Evolutionary conservation across 768 basidiomycete genomes (phyloP).

Genomic region (Lentinula lateritia): DNA sequence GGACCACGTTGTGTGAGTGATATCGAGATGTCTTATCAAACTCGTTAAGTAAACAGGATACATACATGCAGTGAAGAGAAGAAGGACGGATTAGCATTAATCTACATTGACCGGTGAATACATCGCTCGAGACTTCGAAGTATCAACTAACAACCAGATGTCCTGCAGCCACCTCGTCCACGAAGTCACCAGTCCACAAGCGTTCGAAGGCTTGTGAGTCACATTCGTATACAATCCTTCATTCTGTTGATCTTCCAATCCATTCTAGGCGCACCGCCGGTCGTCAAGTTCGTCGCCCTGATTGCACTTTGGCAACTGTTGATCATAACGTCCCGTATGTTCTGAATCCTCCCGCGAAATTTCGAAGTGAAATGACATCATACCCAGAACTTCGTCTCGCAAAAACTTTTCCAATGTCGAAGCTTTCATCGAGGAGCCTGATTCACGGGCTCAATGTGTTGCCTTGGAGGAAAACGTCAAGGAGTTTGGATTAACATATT

Average conservation of each 20-base stretch:
- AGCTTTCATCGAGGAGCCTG: conserved; percentile 77
- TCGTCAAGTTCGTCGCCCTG: conserved; percentile 74
- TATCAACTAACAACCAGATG: not conserved
- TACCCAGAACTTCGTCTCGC: conserved; percentile 58
- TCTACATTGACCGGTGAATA: conserved; percentile 76
- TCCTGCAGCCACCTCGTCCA: conserved; percentile 59
- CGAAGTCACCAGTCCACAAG: conserved; percentile 93
- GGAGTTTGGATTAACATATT: conserved; percentile 88
- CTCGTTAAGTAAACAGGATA: conserved; percentile 6
- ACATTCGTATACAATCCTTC: not conserved
- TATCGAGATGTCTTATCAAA: conserved; percentile 7
- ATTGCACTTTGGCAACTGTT: conserved; percentile 86
- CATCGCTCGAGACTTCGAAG: not conserved
- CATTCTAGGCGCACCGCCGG: conserved; percentile 58
- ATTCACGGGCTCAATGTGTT: conserved; percentile 77
- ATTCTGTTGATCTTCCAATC: conserved; percentile 8
- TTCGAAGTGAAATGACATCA: conserved; percentile 1
- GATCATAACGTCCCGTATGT: conserved; percentile 87
- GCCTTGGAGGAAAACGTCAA: conserved; percentile 88
- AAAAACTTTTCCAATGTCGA: conserved; percentile 69
- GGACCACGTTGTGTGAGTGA: conserved; percentile 83
- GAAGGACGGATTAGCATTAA: conserved; percentile 71
- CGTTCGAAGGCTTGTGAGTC: conserved; percentile 79
- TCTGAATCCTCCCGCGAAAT: not conserved
- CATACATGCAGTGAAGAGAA: conserved; percentile 49